Evolutionary conservation across 371 early-diverging fungal genomes (phyloP).

Genomic region (Mucor mucedo): DNA sequence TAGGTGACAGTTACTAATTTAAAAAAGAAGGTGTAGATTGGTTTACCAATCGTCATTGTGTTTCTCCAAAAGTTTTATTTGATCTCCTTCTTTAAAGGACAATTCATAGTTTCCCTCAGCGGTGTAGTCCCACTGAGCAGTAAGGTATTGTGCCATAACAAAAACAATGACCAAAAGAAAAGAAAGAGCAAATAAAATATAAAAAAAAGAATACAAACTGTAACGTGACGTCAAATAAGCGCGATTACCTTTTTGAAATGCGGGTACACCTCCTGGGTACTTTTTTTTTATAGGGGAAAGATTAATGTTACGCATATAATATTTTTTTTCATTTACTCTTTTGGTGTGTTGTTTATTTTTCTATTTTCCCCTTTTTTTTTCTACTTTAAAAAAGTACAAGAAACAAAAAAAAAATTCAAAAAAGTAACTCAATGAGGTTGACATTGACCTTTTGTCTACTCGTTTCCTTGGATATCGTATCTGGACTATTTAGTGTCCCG

Average conservation of each 20-base stretch:
- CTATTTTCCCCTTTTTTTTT: slow-evolving; percentile 1
- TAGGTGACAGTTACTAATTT: neutral
- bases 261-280: slow-evolving; percentile 1
- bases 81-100: slow-evolving; percentile 53
- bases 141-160: slow-evolving; percentile 47
- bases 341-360: slow-evolving; percentile 4
- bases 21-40: neutral
- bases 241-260: neutral
- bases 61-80: slow-evolving; percentile 49
- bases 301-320: slow-evolving; percentile 14
- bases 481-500: neutral
- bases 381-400: neutral
- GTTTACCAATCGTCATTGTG: slow-evolving; percentile 59
- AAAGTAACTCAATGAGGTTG: slow-evolving; percentile 8
- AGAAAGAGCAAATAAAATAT: neutral
- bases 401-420: neutral
- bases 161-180: neutral
- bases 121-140: slow-evolving; percentile 54
- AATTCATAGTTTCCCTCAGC: slow-evolving; percentile 55
- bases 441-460: slow-evolving; percentile 3
- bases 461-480: neutral
- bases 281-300: neutral
- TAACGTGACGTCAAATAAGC: slow-evolving; percentile 3
- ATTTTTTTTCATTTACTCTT: slow-evolving; percentile 4
- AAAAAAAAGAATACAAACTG: neutral